Conservation (phyloP, 1,139 yeast genomes). For the Kazachstania sp. region DNA sequence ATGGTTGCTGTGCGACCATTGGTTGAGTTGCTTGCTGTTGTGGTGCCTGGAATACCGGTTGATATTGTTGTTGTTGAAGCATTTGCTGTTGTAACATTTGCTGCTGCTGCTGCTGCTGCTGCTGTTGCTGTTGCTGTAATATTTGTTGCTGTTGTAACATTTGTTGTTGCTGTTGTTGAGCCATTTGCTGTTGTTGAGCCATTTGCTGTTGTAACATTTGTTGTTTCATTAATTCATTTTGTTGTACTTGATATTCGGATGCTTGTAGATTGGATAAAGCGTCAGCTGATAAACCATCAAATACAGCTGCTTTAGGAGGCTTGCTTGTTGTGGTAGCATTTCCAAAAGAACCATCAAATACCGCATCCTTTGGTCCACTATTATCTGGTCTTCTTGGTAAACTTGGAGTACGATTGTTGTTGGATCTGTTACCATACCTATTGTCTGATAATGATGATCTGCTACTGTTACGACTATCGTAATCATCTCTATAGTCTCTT, state of each 20-base stretch:
- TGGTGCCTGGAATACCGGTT: not conserved
- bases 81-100: too few relatives aligned
- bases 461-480: not conserved
- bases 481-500: not conserved
- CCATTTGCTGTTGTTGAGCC: too few relatives aligned
- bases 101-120: too few relatives aligned
- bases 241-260: constrained; percentile 11
- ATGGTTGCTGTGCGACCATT: not conserved
- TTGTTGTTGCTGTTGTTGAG: constrained; percentile 11
- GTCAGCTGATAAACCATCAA: constrained; percentile 16
- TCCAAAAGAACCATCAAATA: constrained; percentile 16
- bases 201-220: constrained; percentile 10
- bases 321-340: not conserved
- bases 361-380: constrained; percentile 14
- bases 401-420: constrained; percentile 8
- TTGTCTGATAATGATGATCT: not conserved
- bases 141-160: constrained; percentile 9
- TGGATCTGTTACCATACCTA: not conserved
- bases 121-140: too few relatives aligned
- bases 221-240: constrained; percentile 8
- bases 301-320: constrained; percentile 15
- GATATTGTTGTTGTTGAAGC: not conserved
- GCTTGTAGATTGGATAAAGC: constrained; percentile 1
- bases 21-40: not conserved
- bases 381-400: constrained; percentile 14